Evolutionary conservation across 2,329 filamentous ascomycete genomes (phyloP).

Genomic region (Trichophaea hybrida): DNA sequence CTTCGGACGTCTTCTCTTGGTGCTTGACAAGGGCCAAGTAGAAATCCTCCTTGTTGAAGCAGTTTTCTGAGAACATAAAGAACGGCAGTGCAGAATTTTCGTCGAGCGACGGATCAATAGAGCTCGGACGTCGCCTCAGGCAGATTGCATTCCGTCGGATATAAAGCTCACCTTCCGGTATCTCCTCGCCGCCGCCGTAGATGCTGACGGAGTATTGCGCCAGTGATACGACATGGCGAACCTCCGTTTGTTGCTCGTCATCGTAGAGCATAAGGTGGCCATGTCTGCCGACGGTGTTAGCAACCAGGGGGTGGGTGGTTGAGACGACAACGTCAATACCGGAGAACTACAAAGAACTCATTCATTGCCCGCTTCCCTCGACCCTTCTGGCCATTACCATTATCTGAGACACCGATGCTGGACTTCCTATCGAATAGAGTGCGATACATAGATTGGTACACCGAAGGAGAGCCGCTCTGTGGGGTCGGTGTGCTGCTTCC

Average conservation of each 20-base stretch:
- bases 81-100: constrained; percentile 60
- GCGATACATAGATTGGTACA: constrained; percentile 96
- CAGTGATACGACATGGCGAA: constrained; percentile 87
- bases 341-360: constrained; percentile 81
- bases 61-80: constrained; percentile 87
- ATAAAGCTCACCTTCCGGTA: constrained; percentile 84
- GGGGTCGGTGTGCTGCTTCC: constrained; percentile 14
- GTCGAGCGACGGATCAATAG: constrained; percentile 41
- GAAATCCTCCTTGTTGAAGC: constrained; percentile 95
- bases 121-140: constrained; percentile 50
- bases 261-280: constrained; percentile 97
- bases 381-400: constrained; percentile 24
- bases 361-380: constrained; percentile 54
- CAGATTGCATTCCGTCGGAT: constrained; percentile 88
- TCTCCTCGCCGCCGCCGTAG: constrained; percentile 58
- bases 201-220: constrained; percentile 75
- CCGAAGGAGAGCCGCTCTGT: constrained; percentile 48
- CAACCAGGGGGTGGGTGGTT: constrained; percentile 1
- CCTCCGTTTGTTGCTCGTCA: constrained; percentile 85
- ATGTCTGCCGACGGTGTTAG: constrained; percentile 43
- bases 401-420: constrained; percentile 25
- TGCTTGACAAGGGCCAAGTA: constrained; percentile 84
- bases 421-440: constrained; percentile 81
- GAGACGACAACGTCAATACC: constrained; percentile 39
- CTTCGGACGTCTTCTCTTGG: constrained; percentile 53